These are phyloP conservation scores for Trichosporon sp. DNA, from an alignment of 1,284 basidiomycete species.

Conservation along the genomic window DNA sequence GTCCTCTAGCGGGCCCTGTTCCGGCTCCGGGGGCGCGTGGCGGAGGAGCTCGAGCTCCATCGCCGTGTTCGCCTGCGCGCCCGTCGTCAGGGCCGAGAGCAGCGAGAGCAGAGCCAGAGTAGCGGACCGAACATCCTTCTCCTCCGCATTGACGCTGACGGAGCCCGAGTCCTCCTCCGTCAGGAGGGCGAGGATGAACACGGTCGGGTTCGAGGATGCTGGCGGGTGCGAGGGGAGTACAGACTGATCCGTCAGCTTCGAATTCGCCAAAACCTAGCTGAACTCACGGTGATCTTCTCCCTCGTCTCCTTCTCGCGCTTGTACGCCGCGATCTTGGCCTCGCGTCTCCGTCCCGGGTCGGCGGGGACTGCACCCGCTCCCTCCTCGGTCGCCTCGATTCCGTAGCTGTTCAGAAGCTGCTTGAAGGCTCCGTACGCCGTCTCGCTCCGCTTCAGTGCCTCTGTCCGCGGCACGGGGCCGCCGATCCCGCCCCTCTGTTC, in stretches of 20 bases:
- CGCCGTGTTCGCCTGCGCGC: slow-evolving; percentile 68
- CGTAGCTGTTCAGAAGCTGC: slow-evolving; percentile 66
- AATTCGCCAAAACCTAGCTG: too few species aligned
- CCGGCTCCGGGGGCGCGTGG: slow-evolving; percentile 27
- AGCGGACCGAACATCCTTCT: slow-evolving; percentile 67
- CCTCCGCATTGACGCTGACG: slow-evolving; percentile 58
- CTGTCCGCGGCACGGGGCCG: slow-evolving; percentile 65
- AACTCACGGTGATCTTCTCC: slow-evolving; percentile 67
- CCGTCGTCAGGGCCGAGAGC: slow-evolving; percentile 69
- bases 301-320: slow-evolving; percentile 78
- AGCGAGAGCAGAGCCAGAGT: slow-evolving; percentile 72
- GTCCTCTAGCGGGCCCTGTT: slow-evolving; percentile 55
- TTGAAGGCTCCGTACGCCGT: slow-evolving; percentile 65
- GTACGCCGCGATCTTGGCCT: slow-evolving; percentile 85
- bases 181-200: slow-evolving; percentile 44
- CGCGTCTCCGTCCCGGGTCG: slow-evolving; percentile 72
- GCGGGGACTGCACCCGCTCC: slow-evolving; percentile 58
- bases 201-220: slow-evolving; percentile 46
- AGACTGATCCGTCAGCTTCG: slow-evolving; percentile 54
- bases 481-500: slow-evolving; percentile 67
- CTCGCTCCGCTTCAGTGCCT: slow-evolving; percentile 65
- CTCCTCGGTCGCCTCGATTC: slow-evolving; percentile 54
- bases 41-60: slow-evolving; percentile 70
- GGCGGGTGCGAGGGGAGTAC: slow-evolving; percentile 61
- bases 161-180: slow-evolving; percentile 37